Conservation (phyloP, 257 asterid species). For the Solanum sitiens region DNA sequence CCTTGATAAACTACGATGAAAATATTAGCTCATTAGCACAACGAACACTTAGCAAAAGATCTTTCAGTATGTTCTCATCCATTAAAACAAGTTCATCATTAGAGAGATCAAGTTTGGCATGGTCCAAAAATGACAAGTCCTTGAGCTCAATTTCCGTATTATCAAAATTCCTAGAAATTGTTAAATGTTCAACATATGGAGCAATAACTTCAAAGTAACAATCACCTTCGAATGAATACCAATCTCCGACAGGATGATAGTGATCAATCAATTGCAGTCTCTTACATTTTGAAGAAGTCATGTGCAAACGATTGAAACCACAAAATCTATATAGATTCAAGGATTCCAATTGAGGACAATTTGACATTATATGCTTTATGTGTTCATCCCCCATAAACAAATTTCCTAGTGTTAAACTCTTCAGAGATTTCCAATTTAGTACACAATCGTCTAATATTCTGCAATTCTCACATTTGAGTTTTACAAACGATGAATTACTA, state of each 20-base stretch:
- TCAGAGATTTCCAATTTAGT: not conserved
- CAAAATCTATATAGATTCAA: not conserved
- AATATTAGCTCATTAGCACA: too few species aligned
- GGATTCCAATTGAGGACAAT: not conserved
- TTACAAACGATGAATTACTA: not conserved
- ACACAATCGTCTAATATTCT: not conserved
- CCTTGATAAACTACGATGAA: too few species aligned
- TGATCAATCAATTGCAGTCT: not conserved
- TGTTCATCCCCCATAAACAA: not conserved
- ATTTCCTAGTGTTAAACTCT: not conserved
- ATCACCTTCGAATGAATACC: not conserved
- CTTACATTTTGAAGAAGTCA: not conserved
- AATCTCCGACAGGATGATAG: not conserved
- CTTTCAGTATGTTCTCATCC: too few species aligned
- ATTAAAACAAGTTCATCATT: not conserved
- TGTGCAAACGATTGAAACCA: not conserved
- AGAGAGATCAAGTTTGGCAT: not conserved
- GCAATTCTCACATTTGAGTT: not conserved
- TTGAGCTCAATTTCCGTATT: not conserved
- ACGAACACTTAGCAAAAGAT: too few species aligned
- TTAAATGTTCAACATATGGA: not conserved
- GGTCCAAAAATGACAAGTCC: not conserved
- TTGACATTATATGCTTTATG: not conserved
- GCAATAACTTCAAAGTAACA: not conserved
- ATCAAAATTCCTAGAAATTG: not conserved